Percentiles rank a stretch among this genome's conserved stretches.
Conservation (phyloP, 2,329 filamentous ascomycete genomes). For the Aspergillus aculeatinus region DNA sequence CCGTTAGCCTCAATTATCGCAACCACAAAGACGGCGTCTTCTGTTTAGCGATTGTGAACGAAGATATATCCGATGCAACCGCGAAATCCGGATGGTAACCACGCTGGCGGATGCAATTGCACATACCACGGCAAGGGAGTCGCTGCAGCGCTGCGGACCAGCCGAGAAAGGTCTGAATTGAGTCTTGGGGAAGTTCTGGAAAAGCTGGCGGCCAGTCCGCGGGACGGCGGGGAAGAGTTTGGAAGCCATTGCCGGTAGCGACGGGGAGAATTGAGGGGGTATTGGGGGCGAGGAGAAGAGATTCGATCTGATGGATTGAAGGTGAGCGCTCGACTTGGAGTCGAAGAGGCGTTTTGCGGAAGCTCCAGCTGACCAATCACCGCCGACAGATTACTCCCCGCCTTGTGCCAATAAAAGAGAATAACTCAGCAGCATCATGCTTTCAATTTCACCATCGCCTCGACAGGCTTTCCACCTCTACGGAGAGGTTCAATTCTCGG, state of each 20-base stretch:
- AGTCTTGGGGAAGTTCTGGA: constrained; percentile 61
- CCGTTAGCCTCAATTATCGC: constrained; percentile 11
- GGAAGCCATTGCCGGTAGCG: constrained; percentile 66
- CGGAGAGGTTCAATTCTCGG: no score
- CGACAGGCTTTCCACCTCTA: no score
- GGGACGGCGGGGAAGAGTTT: constrained; percentile 73
- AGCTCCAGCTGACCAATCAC: constrained; percentile 35
- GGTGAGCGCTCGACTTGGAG: constrained; percentile 29
- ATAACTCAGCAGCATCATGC: no score
- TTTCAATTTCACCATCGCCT: no score
- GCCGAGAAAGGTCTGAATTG: constrained; percentile 73
- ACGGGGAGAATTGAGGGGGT: constrained; percentile 14
- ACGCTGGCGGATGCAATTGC: constrained; percentile 11
- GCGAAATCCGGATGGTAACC: constrained; percentile 7
- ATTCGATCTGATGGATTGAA: constrained; percentile 19
- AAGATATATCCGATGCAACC: constrained; percentile 6
- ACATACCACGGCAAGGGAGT: constrained; percentile 68
- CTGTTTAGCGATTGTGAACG: not conserved
- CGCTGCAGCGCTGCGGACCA: constrained; percentile 68
- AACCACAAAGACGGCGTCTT: not conserved
- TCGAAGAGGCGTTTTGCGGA: constrained; percentile 37
- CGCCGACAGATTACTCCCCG: constrained; percentile 35
- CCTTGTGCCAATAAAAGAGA: constrained; percentile 14
- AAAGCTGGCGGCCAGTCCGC: constrained; percentile 66
- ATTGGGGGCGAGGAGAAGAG: constrained; percentile 13